A percentile compares a stretch with the other conserved stretches of the same genome.
Conservation (phyloP, 139 green algal genomes). For the Monoraphidium neglectum region DNA sequence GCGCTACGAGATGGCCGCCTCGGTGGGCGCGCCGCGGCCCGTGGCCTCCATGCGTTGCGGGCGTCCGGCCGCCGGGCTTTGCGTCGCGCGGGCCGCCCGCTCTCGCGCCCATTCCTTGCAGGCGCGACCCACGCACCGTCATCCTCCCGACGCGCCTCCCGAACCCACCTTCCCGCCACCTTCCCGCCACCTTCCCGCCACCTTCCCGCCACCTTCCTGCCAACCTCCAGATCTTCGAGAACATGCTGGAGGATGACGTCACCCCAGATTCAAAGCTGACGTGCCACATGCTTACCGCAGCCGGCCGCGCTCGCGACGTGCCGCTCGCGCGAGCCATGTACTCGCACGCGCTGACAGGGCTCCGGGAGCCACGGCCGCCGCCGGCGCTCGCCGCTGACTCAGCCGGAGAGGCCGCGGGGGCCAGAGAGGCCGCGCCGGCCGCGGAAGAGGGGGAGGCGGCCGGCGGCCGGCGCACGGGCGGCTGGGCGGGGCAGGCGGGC, state of each 20-base stretch:
- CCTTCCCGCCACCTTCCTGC: too few relatives aligned
- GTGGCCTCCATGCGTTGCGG: too few relatives aligned
- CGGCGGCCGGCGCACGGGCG: not conserved
- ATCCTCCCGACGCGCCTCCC: too few relatives aligned
- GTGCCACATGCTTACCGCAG: conserved; percentile 40
- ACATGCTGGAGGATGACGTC: conserved; percentile 34
- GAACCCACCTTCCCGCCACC: too few relatives aligned
- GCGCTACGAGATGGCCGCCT: conserved; percentile 35
- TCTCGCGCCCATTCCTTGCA: too few relatives aligned
- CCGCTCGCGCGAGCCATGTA: conserved; percentile 33
- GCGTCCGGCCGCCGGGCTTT: too few relatives aligned
- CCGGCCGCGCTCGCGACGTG: conserved; percentile 25
- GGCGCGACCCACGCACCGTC: too few relatives aligned
- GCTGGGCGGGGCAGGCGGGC: not conserved
- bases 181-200: too few relatives aligned
- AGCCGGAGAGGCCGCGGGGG: not conserved
- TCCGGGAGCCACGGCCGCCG: not conserved
- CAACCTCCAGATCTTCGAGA: conserved; percentile 25
- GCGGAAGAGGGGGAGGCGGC: not conserved
- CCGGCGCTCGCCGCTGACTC: not conserved
- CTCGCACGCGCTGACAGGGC: conserved; percentile 5
- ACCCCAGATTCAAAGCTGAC: conserved; percentile 20
- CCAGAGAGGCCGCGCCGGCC: conserved; percentile 15
- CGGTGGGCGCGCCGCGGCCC: too few relatives aligned
- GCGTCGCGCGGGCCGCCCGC: too few relatives aligned